Evolutionary conservation across 192 early-diverging fungal genomes (phyloP).

Genomic region (Kickxella alabastrina): DNA sequence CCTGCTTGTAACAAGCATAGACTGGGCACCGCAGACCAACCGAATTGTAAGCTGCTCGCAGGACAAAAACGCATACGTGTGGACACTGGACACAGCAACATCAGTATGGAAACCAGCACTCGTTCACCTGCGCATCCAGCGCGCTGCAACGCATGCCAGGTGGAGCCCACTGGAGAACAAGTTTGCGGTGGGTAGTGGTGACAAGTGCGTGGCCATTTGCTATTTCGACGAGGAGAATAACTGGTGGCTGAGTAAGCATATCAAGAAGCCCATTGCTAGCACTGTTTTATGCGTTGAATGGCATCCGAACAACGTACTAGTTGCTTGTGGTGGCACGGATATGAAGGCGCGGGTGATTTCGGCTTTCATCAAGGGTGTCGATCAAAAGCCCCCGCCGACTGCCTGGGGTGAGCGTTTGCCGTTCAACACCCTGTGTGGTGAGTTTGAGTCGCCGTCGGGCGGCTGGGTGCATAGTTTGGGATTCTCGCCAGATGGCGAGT

Average conservation of each 20-base stretch:
- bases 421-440: slow-evolving; percentile 88
- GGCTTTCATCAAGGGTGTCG: slow-evolving; percentile 91
- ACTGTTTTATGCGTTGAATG: slow-evolving; percentile 89
- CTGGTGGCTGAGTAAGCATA: slow-evolving; percentile 95
- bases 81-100: slow-evolving; percentile 66
- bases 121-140: slow-evolving; percentile 91
- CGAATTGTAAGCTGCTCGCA: slow-evolving; percentile 96
- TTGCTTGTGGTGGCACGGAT: slow-evolving; percentile 86
- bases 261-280: slow-evolving; percentile 88
- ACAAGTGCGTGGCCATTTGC: slow-evolving; percentile 86
- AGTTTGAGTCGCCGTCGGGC: slow-evolving; percentile 66
- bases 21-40: slow-evolving; percentile 94
- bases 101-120: slow-evolving; percentile 82
- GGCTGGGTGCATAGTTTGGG: slow-evolving; percentile 94
- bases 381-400: slow-evolving; percentile 79
- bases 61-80: slow-evolving; percentile 98
- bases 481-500: slow-evolving; percentile 82
- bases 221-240: slow-evolving; percentile 95
- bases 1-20: slow-evolving; percentile 89
- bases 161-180: slow-evolving; percentile 97
- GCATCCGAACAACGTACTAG: slow-evolving; percentile 94
- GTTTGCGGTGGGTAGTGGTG: slow-evolving; percentile 95
- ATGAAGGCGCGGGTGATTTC: slow-evolving; percentile 93
- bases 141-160: slow-evolving; percentile 87
- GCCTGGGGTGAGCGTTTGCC: slow-evolving; percentile 94